Percentiles rank a stretch among this genome's conserved stretches.
These are phyloP conservation scores for Penicillium sp. DNA, from an alignment of 2,329 filamentous ascomycete genomes.

Conservation along the genomic window DNA sequence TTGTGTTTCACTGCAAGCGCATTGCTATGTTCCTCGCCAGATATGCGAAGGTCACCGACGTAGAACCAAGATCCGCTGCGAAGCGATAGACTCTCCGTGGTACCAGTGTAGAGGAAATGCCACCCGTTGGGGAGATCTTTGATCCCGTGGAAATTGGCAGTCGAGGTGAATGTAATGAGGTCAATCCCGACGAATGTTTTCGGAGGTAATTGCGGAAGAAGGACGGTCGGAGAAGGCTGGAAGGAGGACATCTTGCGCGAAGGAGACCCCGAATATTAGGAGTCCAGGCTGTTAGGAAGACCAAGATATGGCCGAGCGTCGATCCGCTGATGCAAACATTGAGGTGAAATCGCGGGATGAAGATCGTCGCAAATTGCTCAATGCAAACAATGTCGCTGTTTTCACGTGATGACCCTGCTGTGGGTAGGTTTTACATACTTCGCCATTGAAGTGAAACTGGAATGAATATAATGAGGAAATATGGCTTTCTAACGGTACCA, in stretches of 20 bases:
- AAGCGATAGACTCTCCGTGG: constrained; percentile 53
- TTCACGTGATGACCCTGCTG: too few relatives aligned
- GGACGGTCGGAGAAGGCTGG: constrained; percentile 38
- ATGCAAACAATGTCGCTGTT: too few relatives aligned
- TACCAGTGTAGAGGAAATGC: constrained; percentile 58
- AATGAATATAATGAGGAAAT: too few relatives aligned
- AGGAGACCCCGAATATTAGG: neutral
- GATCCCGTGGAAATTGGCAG: constrained; percentile 56
- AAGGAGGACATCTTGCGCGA: constrained; percentile 16
- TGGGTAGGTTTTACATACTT: too few relatives aligned
- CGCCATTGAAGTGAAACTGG: too few relatives aligned
- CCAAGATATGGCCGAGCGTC: too few relatives aligned
- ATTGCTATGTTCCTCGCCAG: constrained; percentile 11
- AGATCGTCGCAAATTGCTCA: too few relatives aligned
- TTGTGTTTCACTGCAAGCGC: constrained; percentile 11
- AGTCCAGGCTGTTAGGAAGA: too few relatives aligned
- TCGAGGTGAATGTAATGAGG: constrained; percentile 57
- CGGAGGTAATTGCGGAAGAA: constrained; percentile 43
- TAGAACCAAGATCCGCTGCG: constrained; percentile 59
- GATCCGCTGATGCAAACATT: too few relatives aligned
- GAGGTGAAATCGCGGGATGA: too few relatives aligned
- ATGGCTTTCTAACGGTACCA: too few relatives aligned
- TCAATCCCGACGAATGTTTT: constrained; percentile 49
- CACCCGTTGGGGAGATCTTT: constrained; percentile 53
- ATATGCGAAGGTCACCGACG: constrained; percentile 38